Percentiles rank a stretch among this genome's conserved stretches.
phyloP scores from a whole-genome alignment of 805 yeast species.

The Kazachstania africana region DNA sequence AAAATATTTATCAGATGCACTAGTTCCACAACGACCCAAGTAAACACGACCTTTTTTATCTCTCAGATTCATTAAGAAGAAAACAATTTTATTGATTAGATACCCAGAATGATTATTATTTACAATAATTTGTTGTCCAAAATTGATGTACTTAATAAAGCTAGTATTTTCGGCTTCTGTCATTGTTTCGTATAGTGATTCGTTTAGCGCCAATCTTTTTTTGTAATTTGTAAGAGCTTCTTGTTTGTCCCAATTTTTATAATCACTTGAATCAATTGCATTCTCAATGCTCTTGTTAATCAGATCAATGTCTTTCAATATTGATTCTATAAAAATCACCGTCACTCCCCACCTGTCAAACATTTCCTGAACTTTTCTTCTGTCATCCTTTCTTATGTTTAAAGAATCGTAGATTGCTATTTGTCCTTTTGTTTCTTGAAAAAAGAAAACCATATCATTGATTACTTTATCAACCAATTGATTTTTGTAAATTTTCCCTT shows the following conservation, averaged over 20 bases:
- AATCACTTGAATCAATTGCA: conserved; percentile 83
- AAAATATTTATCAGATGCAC: conserved; percentile 40
- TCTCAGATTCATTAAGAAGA: conserved; percentile 82
- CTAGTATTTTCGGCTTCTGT: conserved; percentile 43
- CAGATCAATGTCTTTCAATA: conserved; percentile 61
- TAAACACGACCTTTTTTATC: conserved; percentile 83
- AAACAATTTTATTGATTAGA: conserved; percentile 79
- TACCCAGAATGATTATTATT: conserved; percentile 80
- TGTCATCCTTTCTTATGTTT: conserved; percentile 62
- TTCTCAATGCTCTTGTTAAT: conserved; percentile 69
- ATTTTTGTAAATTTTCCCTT: conserved; percentile 42
- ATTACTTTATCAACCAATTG: conserved; percentile 52
- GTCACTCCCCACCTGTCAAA: conserved; percentile 54
- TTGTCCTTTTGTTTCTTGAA: conserved; percentile 73
- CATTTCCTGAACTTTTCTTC: conserved; percentile 44
- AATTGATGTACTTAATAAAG: conserved; percentile 79
- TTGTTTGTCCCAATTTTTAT: conserved; percentile 59
- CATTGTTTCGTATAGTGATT: conserved; percentile 65
- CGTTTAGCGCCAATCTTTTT: conserved; percentile 54
- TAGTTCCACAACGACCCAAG: conserved; percentile 70
- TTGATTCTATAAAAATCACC: conserved; percentile 77
- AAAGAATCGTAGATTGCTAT: conserved; percentile 95
- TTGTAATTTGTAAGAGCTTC: conserved; percentile 70
- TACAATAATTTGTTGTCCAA: conserved; percentile 75
- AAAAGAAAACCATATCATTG: conserved; percentile 57